Evolutionary conservation across 164 flowering plant species (phyloP), one percentile per base, ranked within the genome.

Genomic region (Kingdonia uniflora): DNA sequence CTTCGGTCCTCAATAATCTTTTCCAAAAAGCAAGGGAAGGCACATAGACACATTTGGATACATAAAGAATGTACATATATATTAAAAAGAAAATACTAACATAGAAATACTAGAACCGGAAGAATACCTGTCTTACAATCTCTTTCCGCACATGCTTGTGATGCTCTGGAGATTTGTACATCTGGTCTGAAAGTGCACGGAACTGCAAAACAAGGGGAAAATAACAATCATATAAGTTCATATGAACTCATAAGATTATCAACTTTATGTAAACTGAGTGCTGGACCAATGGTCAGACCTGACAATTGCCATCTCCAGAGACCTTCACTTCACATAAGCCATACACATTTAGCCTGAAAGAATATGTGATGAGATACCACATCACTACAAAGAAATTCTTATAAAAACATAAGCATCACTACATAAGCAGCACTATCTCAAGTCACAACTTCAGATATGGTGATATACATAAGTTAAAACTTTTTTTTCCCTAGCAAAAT

Each of bases 221-320:
- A 55, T 43, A 23, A 12, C 16, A 46, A 50, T 29, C 8, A 4
- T 29, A 29, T 8, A 29, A 29, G n/a, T n/a, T n/a, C n/a, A n/a
- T n/a, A n/a, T 29, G 35, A 3, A 29, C 35, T 29, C 35, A 29
- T 29, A 29, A 8, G 35, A n/a, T 8, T 29, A 29, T 29, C 35
- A 29, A 29, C 35, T 29, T 29, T 8, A 29, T 29, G 6, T 29
- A 29, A 10, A 22, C 21, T 7, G 2, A 21, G 21, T 20, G 14
- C 0, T 47, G 51, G 4, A 2, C 2, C 13, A 47, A 19, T 15
- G 5, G 15, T 42, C 52, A 14, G 26, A 85, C 96, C 91, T 88
- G 97, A 55, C 97, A 88, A 64, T 88, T 88, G 17, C 97, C 95
- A 75, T 88, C 97, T 42, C 95, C 97, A 43, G 91, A 81, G 58